Percentiles rank a stretch among this genome's conserved stretches.
Evolutionary conservation across 495 filamentous ascomycete genomes (phyloP).

Genomic region (Neurospora africana): DNA sequence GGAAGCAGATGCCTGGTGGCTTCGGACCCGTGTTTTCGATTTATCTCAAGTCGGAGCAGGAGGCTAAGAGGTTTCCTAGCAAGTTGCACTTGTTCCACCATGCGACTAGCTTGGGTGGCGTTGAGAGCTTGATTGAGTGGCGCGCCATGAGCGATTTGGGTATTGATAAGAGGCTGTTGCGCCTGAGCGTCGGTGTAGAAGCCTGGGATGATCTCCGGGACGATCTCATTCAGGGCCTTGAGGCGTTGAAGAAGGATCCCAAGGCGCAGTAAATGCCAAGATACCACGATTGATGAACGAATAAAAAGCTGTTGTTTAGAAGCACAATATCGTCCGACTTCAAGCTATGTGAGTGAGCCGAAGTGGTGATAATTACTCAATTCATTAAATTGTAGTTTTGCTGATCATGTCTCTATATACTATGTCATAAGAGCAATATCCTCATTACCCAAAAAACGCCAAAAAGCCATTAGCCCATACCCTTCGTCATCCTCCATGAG

Average conservation of each 20-base stretch:
- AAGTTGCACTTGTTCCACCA: slow-evolving; percentile 80
- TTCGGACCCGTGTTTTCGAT: slow-evolving; percentile 84
- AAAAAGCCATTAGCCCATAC: neutral
- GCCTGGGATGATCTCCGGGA: slow-evolving; percentile 71
- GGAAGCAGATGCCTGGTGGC: slow-evolving; percentile 83
- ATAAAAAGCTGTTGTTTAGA: neutral
- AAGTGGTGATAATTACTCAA: neutral
- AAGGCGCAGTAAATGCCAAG: neutral
- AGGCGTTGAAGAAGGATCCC: slow-evolving; percentile 36
- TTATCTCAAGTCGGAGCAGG: slow-evolving; percentile 44
- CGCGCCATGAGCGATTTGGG: slow-evolving; percentile 67
- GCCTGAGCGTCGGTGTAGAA: slow-evolving; percentile 82
- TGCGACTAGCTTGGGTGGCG: slow-evolving; percentile 85
- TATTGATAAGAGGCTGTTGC: slow-evolving; percentile 63
- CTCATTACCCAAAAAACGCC: neutral
- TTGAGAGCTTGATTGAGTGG: slow-evolving; percentile 92
- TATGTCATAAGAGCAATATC: neutral
- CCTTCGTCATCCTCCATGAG: neutral
- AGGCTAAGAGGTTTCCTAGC: slow-evolving; percentile 62
- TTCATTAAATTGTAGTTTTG: slow-evolving; percentile 1
- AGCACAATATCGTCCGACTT: neutral
- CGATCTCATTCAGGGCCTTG: slow-evolving; percentile 64
- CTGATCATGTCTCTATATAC: neutral
- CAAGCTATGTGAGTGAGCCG: neutral
- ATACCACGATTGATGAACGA: neutral